Conservation (phyloP, 148 eudicot genomes). For the Arctostaphylos glauca region DNA sequence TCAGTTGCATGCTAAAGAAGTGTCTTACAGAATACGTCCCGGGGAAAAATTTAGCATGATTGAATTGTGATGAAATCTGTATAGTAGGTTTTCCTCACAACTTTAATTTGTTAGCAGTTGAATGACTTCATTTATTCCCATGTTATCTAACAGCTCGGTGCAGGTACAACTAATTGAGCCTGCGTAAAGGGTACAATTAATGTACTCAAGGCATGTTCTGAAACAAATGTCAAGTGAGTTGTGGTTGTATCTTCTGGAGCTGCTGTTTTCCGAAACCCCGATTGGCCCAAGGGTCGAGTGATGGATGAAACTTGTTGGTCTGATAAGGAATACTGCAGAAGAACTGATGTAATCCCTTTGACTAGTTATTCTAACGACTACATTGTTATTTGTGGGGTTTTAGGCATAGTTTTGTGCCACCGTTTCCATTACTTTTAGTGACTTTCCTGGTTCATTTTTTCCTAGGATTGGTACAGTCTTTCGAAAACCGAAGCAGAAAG, state of each 20-base stretch:
- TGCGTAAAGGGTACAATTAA: slow-evolving; percentile 51
- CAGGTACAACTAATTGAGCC: slow-evolving; percentile 52
- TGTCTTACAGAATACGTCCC: neutral
- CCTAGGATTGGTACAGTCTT: slow-evolving; percentile 79
- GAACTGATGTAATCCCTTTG: slow-evolving; percentile 32
- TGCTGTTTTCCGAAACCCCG: slow-evolving; percentile 39
- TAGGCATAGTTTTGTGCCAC: neutral
- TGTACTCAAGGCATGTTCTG: slow-evolving; percentile 44
- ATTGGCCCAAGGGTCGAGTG: slow-evolving; percentile 34
- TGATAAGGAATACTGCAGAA: slow-evolving; percentile 45
- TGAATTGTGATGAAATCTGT: neutral
- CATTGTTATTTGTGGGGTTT: neutral
- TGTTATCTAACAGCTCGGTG: neutral
- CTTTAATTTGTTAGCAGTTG: neutral
- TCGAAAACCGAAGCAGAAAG: slow-evolving; percentile 76
- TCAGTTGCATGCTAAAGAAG: neutral
- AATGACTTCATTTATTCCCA: neutral
- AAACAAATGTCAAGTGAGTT: slow-evolving; percentile 38
- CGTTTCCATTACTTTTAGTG: neutral
- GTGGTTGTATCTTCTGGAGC: slow-evolving; percentile 45
- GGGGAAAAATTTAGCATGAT: neutral
- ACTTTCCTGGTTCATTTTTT: slow-evolving; percentile 15
- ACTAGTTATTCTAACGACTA: neutral
- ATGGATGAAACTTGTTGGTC: slow-evolving; percentile 56
- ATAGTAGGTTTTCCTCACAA: too few relatives aligned